Conservation (phyloP, 768 basidiomycete species). For the Lactifluus hygrophoroides region DNA sequence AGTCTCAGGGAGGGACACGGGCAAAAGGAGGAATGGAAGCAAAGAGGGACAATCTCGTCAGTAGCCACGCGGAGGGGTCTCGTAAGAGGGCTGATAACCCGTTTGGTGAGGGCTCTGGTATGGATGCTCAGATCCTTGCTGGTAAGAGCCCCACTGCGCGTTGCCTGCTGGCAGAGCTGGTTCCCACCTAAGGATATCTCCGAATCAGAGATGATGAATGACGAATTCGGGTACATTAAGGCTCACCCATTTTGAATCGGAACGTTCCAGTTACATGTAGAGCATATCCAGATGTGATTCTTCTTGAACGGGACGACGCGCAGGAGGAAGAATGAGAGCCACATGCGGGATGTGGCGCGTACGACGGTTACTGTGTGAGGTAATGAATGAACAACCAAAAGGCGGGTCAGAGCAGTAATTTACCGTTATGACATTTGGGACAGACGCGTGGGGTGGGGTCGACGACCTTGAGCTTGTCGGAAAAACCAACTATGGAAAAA, state of each 20-base stretch:
- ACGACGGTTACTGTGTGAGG: constrained; percentile 44
- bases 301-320: constrained; percentile 58
- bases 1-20: background rate
- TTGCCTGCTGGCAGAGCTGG: constrained; percentile 18
- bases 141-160: constrained; percentile 7
- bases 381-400: background rate
- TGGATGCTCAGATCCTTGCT: constrained; percentile 27
- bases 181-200: constrained; percentile 20
- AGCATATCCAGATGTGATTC: constrained; percentile 61
- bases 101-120: constrained; percentile 35
- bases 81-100: constrained; percentile 17
- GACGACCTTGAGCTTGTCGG: constrained; percentile 48
- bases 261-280: constrained; percentile 59
- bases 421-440: constrained; percentile 67
- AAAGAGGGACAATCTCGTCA: background rate
- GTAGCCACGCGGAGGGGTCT: constrained; percentile 3
- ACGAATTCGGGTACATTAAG: background rate
- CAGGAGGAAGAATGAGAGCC: constrained; percentile 73
- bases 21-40: constrained; percentile 3
- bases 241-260: constrained; percentile 44
- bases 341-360: constrained; percentile 53
- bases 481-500: constrained; percentile 50
- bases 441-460: constrained; percentile 49
- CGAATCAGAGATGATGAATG: background rate
- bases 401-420: constrained; percentile 19